Evolutionary conservation across 345 rosid species (phyloP).

Genomic region (Murraya koenigii): DNA sequence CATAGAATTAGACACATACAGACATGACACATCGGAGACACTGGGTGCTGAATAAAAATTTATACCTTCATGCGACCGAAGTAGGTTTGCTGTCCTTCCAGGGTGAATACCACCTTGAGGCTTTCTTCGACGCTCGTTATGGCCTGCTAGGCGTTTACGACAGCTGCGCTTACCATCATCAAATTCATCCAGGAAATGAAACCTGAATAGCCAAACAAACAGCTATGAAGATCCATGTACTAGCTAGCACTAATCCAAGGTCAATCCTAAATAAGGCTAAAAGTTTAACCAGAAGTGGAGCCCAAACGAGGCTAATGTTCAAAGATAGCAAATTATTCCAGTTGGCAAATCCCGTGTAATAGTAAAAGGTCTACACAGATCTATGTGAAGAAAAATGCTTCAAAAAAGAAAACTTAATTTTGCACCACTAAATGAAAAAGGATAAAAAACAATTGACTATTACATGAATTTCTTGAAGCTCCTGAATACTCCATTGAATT

Average conservation of each 20-base stretch:
- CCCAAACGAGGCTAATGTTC: not conserved
- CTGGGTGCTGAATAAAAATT: not conserved
- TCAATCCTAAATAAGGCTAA: not conserved
- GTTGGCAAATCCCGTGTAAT: not conserved
- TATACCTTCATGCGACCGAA: constrained; percentile 50
- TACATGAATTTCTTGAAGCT: not conserved
- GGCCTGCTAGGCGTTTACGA: constrained; percentile 84
- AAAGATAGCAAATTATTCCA: not conserved
- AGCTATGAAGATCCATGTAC: not conserved
- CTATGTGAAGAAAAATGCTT: not conserved
- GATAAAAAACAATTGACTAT: not conserved
- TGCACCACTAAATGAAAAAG: not conserved
- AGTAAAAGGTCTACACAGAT: not conserved
- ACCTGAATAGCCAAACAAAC: constrained; percentile 50
- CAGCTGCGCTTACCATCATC: constrained; percentile 89
- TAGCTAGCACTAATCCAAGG: not conserved
- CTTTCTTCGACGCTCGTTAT: constrained; percentile 87
- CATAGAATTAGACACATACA: not conserved
- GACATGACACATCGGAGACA: not conserved
- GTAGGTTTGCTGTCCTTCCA: constrained; percentile 43
- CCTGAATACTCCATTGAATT: not conserved
- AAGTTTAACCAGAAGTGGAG: not conserved
- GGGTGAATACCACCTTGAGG: constrained; percentile 49
- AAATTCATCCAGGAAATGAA: constrained; percentile 84
- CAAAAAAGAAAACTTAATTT: not conserved